Evolutionary conservation across 805 yeast genomes (phyloP).

Genomic region (Wickerhamomyces ciferrii): DNA sequence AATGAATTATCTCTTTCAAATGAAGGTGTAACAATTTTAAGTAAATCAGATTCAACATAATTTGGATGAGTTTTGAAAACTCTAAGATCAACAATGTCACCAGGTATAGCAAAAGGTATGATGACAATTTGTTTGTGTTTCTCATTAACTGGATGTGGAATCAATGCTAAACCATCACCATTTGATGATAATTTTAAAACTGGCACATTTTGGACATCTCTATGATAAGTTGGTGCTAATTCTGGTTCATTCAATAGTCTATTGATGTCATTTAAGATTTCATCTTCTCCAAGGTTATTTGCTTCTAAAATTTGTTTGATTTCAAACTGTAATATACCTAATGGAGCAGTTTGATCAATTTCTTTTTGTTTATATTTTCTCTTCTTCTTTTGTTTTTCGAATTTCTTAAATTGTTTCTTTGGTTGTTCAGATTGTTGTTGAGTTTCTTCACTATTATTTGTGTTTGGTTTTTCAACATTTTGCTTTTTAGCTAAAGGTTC

Average conservation of each 20-base stretch:
- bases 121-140: constrained; percentile 54
- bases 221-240: constrained; percentile 44
- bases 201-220: constrained; percentile 51
- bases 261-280: constrained; percentile 61
- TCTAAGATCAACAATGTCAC: constrained; percentile 66
- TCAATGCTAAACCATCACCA: constrained; percentile 83
- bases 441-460: constrained; percentile 1
- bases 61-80: constrained; percentile 75
- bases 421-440: neutral
- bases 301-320: constrained; percentile 51
- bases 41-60: constrained; percentile 71
- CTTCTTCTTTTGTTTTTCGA: constrained; percentile 24
- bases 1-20: constrained; percentile 46
- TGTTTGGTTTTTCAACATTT: neutral
- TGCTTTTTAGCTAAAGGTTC: constrained; percentile 3
- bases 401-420: neutral
- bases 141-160: constrained; percentile 50
- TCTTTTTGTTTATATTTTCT: constrained; percentile 57
- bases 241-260: constrained; percentile 55
- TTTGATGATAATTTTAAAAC: constrained; percentile 61
- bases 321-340: constrained; percentile 74
- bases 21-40: constrained; percentile 42
- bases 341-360: constrained; percentile 71
- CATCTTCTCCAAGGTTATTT: constrained; percentile 34
- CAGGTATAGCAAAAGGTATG: constrained; percentile 86